phyloP scores from a whole-genome alignment of 2,329 filamentous ascomycete species.

The Sclerotinia subarctica region DNA sequence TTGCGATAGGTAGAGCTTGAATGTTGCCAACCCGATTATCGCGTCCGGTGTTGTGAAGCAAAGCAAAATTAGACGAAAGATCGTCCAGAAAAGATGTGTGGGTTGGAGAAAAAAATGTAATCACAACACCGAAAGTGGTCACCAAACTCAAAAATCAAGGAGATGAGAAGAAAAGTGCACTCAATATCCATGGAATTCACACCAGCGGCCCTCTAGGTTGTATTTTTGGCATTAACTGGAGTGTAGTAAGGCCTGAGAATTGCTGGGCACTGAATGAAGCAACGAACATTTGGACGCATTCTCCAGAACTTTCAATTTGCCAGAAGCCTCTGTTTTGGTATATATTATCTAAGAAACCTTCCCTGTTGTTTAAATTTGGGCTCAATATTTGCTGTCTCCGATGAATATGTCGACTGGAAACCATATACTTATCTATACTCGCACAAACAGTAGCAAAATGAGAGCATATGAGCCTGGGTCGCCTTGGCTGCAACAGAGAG shows the following conservation, averaged over 20 bases:
- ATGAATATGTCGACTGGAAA: not conserved
- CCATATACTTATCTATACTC: not conserved
- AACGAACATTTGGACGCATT: not conserved
- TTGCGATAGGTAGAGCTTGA: not conserved
- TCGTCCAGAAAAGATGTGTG: not conserved
- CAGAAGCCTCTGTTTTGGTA: not conserved
- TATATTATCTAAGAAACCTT: not conserved
- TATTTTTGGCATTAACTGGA: not conserved
- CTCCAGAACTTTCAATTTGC: not conserved
- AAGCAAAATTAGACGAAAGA: conserved; percentile 3
- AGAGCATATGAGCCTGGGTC: not conserved
- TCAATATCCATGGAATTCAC: not conserved
- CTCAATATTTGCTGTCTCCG: not conserved
- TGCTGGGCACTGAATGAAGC: not conserved
- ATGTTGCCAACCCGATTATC: not conserved
- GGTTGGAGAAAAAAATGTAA: not conserved
- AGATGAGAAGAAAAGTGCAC: not conserved
- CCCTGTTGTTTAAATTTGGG: not conserved
- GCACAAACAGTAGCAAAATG: not conserved
- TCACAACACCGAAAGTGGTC: not conserved
- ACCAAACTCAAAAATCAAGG: not conserved
- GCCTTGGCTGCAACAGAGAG: not conserved
- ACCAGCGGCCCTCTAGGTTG: not conserved
- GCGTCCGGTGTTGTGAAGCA: not conserved
- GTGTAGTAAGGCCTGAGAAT: not conserved